Base-by-base conservation (phyloP, 2,329 filamentous ascomycete genomes). In the Cladophialophora carrionii region DNA sequence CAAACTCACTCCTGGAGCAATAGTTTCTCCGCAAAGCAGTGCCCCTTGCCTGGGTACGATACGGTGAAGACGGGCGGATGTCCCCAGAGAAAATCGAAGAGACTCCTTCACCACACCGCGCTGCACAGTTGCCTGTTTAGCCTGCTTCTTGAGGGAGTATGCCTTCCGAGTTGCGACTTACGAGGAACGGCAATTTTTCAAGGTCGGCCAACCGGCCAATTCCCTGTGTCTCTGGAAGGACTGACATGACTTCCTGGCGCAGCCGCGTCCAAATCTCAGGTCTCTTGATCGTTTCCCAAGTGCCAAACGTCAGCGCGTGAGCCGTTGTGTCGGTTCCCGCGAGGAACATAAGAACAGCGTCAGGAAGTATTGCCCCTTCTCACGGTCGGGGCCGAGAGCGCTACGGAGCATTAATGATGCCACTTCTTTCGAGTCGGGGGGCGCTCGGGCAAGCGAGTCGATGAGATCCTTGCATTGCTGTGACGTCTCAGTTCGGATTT, bases 301-400 rank as follows among this genome's bases (percentile, higher is more conserved):
- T 71, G 5, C 73, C 69, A 2, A 77, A 64, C 1, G 61, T 63
- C n/a, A 74, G 60, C 1, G 72, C 70, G 49, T 68, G 66, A 1
- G 72, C 74, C 14, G 72, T 76, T 0, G 72, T 77, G 31, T 72
- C 73, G 1, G 73, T 74, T 0, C 76, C 76, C 10, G 72, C 75
- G 32, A 72, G 72, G 14, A 76, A 66, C 17, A 77, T 61, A 1
- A 71, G 62, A 20, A 72, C 71, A 10, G 68, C 74, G 62, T 77
- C 75, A 14, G 74, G 17, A 70, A 60, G 2, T 71, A 66, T 60
- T 75, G 75, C 54, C 76, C 73, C 14, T 64, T 58, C n/a, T 70
- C 68, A 6, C 73, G 72, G 9, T 72, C 65, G 17, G 68, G 68
- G 46, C 71, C 48, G 2, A 74, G 64, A 2, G 75, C 62, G 5